Conservation (phyloP, 352 stramenopile genomes). For the Globisporangium barbulae region DNA sequence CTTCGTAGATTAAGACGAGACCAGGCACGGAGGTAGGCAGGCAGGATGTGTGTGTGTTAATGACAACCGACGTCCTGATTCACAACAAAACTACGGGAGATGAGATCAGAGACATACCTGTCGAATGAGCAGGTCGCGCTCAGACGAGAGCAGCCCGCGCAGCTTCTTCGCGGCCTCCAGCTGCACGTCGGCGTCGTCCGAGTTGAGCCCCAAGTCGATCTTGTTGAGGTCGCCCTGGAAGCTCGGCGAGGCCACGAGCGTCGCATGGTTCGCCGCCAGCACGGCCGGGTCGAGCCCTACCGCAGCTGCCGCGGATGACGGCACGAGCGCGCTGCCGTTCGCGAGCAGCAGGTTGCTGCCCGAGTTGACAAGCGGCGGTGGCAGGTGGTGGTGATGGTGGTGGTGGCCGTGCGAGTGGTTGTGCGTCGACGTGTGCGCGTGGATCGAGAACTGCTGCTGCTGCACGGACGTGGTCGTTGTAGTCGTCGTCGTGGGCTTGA, state of each 20-base stretch:
- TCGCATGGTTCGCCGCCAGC: slow-evolving; percentile 16
- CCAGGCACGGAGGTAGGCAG: slow-evolving; percentile 5
- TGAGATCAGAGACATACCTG: slow-evolving; percentile 39
- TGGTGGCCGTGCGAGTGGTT: slow-evolving; percentile 39
- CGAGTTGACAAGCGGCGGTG: slow-evolving; percentile 18
- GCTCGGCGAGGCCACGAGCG: slow-evolving; percentile 41
- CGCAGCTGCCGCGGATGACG: slow-evolving; percentile 5
- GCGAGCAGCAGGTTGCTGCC: slow-evolving; percentile 25
- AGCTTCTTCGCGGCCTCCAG: slow-evolving; percentile 86
- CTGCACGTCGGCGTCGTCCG: slow-evolving; percentile 78
- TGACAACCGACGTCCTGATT: slow-evolving; percentile 2
- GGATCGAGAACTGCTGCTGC: slow-evolving; percentile 49
- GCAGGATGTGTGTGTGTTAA: background rate
- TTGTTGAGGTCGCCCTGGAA: slow-evolving; percentile 84
- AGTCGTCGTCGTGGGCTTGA: slow-evolving; percentile 20
- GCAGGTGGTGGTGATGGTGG: slow-evolving; percentile 47
- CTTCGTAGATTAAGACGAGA: slow-evolving; percentile 22
- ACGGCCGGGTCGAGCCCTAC: slow-evolving; percentile 29
- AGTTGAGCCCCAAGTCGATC: slow-evolving; percentile 77
- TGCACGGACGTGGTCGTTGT: slow-evolving; percentile 26
- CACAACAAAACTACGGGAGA: background rate
- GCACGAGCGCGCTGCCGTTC: slow-evolving; percentile 36
- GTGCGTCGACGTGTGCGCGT: slow-evolving; percentile 10
- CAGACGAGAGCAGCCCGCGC: slow-evolving; percentile 77
- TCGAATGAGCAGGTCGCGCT: slow-evolving; percentile 82